Conservation (phyloP, 202 grass and related monocot species). For the Digitaria exilis region DNA sequence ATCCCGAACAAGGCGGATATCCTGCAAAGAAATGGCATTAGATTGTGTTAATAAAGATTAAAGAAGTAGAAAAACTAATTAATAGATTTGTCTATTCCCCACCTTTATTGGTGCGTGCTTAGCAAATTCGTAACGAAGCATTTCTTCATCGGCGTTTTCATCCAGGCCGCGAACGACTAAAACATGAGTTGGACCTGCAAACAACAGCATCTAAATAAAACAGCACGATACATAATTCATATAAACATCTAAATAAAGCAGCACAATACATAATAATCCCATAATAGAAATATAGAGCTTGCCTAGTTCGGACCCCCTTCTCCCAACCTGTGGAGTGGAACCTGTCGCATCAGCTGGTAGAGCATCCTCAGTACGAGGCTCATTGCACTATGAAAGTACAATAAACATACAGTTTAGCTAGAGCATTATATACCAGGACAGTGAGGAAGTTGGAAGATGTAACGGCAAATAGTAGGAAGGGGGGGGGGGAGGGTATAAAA, state of each 20-base stretch:
- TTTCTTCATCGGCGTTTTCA: conserved; percentile 99
- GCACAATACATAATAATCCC: conserved; percentile 27
- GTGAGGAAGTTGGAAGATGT: neutral
- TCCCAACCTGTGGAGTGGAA: conserved; percentile 59
- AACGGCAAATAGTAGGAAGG: neutral
- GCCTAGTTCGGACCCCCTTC: conserved; percentile 84
- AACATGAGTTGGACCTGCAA: conserved; percentile 97
- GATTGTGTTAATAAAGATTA: conserved; percentile 35
- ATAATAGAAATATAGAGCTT: conserved; percentile 44
- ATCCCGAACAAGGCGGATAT: conserved; percentile 95
- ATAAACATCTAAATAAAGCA: conserved; percentile 30
- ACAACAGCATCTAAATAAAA: conserved; percentile 40
- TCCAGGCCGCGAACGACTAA: conserved; percentile 96
- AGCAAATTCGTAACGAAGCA: conserved; percentile 97
- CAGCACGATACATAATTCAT: conserved; percentile 18
- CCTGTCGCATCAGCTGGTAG: conserved; percentile 68
- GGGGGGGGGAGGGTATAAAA: neutral
- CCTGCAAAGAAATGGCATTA: conserved; percentile 56
- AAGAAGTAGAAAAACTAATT: conserved; percentile 21
- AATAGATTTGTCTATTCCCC: conserved; percentile 26
- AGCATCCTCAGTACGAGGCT: conserved; percentile 88
- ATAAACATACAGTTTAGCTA: conserved; percentile 41
- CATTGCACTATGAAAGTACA: conserved; percentile 77
- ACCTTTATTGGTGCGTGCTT: conserved; percentile 97
- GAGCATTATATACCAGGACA: neutral